phyloP scores from a whole-genome alignment of 1,139 yeast genomes.

The Petasospora fabianii region DNA sequence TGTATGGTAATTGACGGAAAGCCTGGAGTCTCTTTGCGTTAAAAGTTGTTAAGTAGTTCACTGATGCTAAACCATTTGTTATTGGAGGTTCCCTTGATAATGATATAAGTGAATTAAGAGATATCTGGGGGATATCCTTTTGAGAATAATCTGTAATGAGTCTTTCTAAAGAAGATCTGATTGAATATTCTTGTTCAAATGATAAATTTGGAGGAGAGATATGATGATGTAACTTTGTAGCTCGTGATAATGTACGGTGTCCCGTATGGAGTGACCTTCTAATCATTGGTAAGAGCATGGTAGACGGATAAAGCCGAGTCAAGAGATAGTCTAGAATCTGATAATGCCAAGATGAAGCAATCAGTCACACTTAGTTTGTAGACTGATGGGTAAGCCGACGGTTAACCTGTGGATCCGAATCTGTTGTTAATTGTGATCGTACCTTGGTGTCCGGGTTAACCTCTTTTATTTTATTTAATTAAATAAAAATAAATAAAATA shows the following conservation, averaged over 20 bases:
- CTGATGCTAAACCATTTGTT: conserved; percentile 36
- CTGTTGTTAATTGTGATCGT: no score
- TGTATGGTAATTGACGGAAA: conserved; percentile 72
- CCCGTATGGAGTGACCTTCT: conserved; percentile 12
- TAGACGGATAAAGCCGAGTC: background rate
- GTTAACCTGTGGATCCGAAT: no score
- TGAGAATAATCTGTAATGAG: conserved; percentile 48
- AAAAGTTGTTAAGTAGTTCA: conserved; percentile 39
- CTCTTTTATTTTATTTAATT: no score
- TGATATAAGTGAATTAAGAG: conserved; percentile 42
- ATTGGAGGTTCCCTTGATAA: conserved; percentile 39
- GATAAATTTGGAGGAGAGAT: conserved; percentile 16
- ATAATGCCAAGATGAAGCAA: no score
- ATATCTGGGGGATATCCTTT: conserved; percentile 44
- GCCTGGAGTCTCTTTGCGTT: conserved; percentile 55
- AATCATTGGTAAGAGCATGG: conserved; percentile 1
- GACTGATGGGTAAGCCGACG: no score
- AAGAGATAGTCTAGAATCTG: no score
- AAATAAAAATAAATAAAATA: no score
- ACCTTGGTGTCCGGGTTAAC: no score
- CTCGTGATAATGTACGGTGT: conserved; percentile 8
- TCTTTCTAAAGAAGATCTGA: conserved; percentile 48
- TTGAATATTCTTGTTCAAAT: conserved; percentile 41
- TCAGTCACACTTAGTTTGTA: no score
- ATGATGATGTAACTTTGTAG: conserved; percentile 23